Conservation (phyloP, 1,284 basidiomycete species). For the Thelephora terrestris region DNA sequence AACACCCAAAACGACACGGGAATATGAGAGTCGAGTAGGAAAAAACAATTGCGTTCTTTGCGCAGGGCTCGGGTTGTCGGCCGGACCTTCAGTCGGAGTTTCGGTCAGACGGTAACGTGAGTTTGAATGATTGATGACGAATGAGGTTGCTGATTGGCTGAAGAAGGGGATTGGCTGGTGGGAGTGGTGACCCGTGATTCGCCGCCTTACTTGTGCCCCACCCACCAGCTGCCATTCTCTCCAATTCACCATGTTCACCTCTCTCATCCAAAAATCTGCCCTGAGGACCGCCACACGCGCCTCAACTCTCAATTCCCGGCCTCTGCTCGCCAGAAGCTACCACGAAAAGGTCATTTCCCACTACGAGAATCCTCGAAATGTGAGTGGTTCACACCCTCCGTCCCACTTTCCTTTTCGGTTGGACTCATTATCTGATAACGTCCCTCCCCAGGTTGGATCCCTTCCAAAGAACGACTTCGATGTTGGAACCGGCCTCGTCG, state of each 20-base stretch:
- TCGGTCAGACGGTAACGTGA: too few species aligned
- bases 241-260: slow-evolving; percentile 51
- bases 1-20: too few species aligned
- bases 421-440: slow-evolving; percentile 45
- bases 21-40: too few species aligned
- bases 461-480: slow-evolving; percentile 85
- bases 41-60: too few species aligned
- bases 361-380: slow-evolving; percentile 93
- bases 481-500: slow-evolving; percentile 96
- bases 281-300: slow-evolving; percentile 34
- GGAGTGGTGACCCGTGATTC: too few species aligned
- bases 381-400: slow-evolving; percentile 30
- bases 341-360: slow-evolving; percentile 95
- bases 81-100: too few species aligned
- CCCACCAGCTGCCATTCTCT: slow-evolving; percentile 19
- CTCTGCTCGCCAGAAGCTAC: slow-evolving; percentile 56
- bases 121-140: too few species aligned
- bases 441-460: slow-evolving; percentile 74
- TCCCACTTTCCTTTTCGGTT: slow-evolving; percentile 15
- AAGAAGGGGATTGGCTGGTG: too few species aligned
- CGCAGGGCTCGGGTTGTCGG: too few species aligned
- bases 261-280: slow-evolving; percentile 42
- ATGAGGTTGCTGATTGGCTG: too few species aligned
- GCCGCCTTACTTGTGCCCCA: slow-evolving; percentile 5
- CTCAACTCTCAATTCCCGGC: slow-evolving; percentile 30